Evolutionary conservation across 345 rosid species (phyloP), one percentile per base, ranked within the genome.

Genomic region (Conringia planisiliqua): DNA sequence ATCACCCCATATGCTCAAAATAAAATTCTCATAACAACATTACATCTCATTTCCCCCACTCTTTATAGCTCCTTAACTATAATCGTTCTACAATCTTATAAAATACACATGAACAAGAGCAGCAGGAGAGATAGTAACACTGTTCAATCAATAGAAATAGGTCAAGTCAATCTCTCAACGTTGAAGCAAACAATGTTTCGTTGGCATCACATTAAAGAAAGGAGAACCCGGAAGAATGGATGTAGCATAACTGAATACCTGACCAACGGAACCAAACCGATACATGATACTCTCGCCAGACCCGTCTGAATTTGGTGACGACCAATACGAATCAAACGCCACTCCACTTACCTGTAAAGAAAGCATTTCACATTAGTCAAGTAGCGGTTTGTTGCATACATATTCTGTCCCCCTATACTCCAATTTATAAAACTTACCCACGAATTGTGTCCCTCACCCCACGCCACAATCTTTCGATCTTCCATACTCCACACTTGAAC

Each of bases 401-500:
- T 42, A 62, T 12, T 2, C 24, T 22, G 24, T 71, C 50, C 48
- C 14, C 48, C 14, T 36, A 29, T 38, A 29, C 33, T 50, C 22
- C 4, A 48, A 12, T 16, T 48, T 51, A 13, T 55, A 11, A 60
- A 20, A 11, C 88, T 78, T 84, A 90, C 99, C 99, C 99, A 96
- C 3, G 98, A 96, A 78, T 88, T 96, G 81, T 90, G 99, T 62
- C 99, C 97, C 79, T 92, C 99, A 44, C 97, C 99, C 97, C 98
- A 92, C 3, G 96, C 99, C 69, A 96, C 98, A 64, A 92, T 94
- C 80, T 96, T 92, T 40, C 96, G 85, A 71, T 92, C 98, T 76
- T 92, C 99, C 93, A 92, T 89, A 77, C 98, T 92, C 99, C 99
- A 95, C 36, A 95, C 95, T 81, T 92, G 97, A 82, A 95, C 97